These are phyloP conservation scores for Erodium trifolium DNA, from an alignment of 441 rosid genomes.

Conservation along the genomic window DNA sequence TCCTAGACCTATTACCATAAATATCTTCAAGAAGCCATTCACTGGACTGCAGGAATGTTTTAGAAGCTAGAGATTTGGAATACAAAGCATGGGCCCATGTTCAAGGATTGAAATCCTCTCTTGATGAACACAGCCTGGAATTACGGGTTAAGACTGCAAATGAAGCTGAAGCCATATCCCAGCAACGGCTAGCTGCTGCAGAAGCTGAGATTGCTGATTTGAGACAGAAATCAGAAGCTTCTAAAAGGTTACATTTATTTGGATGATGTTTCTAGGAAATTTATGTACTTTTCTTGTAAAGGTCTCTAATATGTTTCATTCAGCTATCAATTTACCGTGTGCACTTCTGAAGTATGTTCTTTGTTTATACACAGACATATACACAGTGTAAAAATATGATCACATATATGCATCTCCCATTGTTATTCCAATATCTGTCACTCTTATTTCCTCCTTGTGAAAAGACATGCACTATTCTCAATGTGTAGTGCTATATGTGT, in stretches of 20 bases:
- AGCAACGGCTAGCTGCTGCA: slow-evolving; percentile 89
- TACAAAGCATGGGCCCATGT: slow-evolving; percentile 79
- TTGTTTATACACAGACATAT: not conserved
- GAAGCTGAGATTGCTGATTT: slow-evolving; percentile 96
- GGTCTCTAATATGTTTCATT: slow-evolving; percentile 5
- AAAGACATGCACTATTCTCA: not conserved
- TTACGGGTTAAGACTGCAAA: slow-evolving; percentile 86
- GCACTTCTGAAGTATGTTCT: not conserved
- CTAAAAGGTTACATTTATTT: slow-evolving; percentile 55
- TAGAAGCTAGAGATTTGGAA: slow-evolving; percentile 71
- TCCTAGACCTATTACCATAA: slow-evolving; percentile 7
- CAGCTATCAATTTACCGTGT: not conserved
- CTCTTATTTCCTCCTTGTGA: not conserved
- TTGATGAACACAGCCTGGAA: slow-evolving; percentile 86
- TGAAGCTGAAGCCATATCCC: slow-evolving; percentile 93
- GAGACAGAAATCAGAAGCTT: slow-evolving; percentile 74
- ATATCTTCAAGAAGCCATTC: slow-evolving; percentile 3
- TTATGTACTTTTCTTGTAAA: not conserved
- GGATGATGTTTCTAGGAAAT: slow-evolving; percentile 9
- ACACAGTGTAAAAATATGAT: not conserved
- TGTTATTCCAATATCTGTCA: not conserved
- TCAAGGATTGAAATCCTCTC: slow-evolving; percentile 65
- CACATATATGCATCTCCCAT: not conserved
- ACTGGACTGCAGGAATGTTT: slow-evolving; percentile 49
- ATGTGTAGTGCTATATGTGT: not conserved